Base-by-base conservation (phyloP, 768 basidiomycete species). In the Tephrocybe sp. region DNA sequence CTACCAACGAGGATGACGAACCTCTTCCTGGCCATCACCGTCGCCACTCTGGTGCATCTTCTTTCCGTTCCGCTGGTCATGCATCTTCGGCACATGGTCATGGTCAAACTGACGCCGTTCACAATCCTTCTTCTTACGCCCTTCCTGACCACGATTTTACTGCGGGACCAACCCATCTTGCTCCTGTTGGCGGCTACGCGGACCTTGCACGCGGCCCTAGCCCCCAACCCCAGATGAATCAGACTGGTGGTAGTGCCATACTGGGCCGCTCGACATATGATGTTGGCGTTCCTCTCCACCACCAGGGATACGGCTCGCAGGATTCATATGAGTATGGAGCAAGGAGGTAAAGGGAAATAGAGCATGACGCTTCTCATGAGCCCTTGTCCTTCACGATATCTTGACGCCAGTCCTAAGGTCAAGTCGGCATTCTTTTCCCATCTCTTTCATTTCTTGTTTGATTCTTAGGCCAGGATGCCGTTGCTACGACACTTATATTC, bases 101-200 rank as follows among this genome's bases (percentile, higher is more conserved):
- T 45, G 52, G 49, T 52, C 53, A 58, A 31, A 68, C 67, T 18
- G 68, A 69, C 44, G 56, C 64, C 47, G 66, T 67, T 18, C 63
- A 70, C 52, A 46, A 56, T 27, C 61, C 62, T 36, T 23, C 55
- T 34, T 66, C 79, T 43, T 65, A 69, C 49, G 75, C 76, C 39
- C 62, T 86, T 39, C 84, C 82, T 33, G 79, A 88, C 15, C 88
- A 90, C 61, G 89, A 91, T 64, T 89, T 88, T 64, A 88, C 87
- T 27, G 76, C 85, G 45, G 82, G 81, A 21, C 61, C 82, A 21
- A 54, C 74, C 13, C 61, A 69, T 42, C 73, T 84, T 38, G 81
- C 83, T 12, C 80, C 86, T 21, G 80, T 87, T 48, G 88, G 86
- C 49, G 88, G 87, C 18, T 92, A 92, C 59, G 90, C 88, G 40